phyloP scores from a whole-genome alignment of 129 eudicot species.

The Gnaphalium uliginosum region DNA sequence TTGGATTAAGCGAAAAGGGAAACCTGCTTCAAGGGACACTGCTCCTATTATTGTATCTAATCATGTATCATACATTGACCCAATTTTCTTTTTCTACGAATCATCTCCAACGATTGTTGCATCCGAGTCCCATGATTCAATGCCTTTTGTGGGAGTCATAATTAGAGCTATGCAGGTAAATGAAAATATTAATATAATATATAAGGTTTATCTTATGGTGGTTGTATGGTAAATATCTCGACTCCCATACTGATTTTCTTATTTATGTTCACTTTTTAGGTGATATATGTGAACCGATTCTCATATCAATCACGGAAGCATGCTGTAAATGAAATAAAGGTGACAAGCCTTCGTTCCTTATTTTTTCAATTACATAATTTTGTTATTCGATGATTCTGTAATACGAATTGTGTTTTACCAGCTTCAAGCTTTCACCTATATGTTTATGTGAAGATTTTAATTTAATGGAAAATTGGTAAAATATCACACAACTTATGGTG shows the following conservation, averaged over 20 bases:
- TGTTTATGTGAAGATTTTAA: not conserved
- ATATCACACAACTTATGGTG: not conserved
- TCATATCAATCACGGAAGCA: slow-evolving; percentile 78
- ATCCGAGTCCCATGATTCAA: slow-evolving; percentile 95
- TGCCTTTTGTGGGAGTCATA: slow-evolving; percentile 95
- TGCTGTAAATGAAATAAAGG: slow-evolving; percentile 96
- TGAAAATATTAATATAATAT: not conserved
- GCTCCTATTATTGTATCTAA: slow-evolving; percentile 95
- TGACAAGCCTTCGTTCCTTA: slow-evolving; percentile 42
- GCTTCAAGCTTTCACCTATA: slow-evolving; percentile 4
- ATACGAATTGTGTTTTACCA: slow-evolving; percentile 1
- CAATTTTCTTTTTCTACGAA: slow-evolving; percentile 90
- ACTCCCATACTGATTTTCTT: not conserved
- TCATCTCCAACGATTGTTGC: slow-evolving; percentile 88
- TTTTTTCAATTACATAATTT: not conserved
- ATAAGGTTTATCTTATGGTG: not conserved
- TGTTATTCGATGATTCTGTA: slow-evolving; percentile 3
- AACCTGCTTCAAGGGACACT: slow-evolving; percentile 87
- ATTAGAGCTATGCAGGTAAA: slow-evolving; percentile 99
- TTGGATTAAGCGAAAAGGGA: slow-evolving; percentile 89
- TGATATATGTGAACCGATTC: slow-evolving; percentile 87
- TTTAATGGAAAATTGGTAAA: not conserved
- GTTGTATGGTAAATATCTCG: not conserved
- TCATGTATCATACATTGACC: slow-evolving; percentile 94
- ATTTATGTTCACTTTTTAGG: slow-evolving; percentile 42